Conservation (phyloP, 2,329 filamentous ascomycete species). For the Lasiodiplodia citricola region DNA sequence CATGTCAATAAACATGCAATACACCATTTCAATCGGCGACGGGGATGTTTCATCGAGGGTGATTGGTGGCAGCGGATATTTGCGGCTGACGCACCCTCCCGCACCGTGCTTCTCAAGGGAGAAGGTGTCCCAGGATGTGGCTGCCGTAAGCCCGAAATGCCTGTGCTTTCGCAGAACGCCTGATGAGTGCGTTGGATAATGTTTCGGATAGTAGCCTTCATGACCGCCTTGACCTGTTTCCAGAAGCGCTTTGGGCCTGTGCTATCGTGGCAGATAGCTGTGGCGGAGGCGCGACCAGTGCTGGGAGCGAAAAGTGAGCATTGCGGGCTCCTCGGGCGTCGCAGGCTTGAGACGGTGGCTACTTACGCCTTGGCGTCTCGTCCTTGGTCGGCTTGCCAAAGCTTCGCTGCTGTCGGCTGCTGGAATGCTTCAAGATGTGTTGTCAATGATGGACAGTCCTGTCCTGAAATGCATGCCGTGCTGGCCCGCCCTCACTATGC, state of each 20-base stretch:
- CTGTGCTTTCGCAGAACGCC: background rate
- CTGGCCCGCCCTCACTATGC: no score
- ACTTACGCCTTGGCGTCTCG: background rate
- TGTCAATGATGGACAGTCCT: background rate
- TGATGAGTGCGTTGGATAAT: background rate
- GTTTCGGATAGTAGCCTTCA: background rate
- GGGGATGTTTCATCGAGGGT: background rate
- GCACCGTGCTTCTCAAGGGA: background rate
- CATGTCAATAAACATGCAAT: background rate
- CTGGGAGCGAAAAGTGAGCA: background rate
- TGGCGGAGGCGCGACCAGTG: background rate
- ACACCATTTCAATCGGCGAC: background rate
- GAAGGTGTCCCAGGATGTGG: background rate
- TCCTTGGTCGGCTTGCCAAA: background rate
- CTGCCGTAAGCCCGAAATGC: background rate
- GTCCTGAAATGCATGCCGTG: no score
- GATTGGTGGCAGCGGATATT: background rate
- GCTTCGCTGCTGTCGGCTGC: background rate
- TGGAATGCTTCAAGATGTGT: background rate
- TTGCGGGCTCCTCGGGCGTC: background rate
- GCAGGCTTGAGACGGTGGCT: background rate
- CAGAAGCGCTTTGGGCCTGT: background rate
- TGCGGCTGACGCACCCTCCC: background rate
- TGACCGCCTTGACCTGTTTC: background rate
- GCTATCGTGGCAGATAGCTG: background rate